Conservation (phyloP, 1,284 basidiomycete genomes). For the Trametes hirsuta region DNA sequence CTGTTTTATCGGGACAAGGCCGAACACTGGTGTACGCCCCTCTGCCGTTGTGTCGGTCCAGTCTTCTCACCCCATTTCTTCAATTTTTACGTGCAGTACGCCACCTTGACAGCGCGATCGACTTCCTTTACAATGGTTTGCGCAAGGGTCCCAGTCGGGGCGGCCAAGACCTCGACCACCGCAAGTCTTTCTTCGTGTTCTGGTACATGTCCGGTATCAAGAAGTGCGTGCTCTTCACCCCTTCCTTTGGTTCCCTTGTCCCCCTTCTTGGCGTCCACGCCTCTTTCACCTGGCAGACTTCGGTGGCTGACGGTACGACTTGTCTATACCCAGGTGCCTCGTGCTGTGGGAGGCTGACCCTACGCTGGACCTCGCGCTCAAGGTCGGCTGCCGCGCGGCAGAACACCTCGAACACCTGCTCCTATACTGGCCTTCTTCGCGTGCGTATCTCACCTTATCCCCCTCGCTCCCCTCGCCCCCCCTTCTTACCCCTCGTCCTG, state of each 20-base stretch:
- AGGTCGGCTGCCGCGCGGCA: conserved; percentile 61
- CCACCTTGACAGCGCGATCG: conserved; percentile 57
- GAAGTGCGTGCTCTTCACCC: conserved; percentile 7
- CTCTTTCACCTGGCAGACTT: neutral
- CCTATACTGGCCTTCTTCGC: conserved; percentile 64
- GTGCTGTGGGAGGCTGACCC: conserved; percentile 64
- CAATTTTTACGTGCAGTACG: conserved; percentile 43
- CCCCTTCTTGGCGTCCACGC: neutral
- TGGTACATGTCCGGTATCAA: conserved; percentile 68
- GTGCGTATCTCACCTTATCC: conserved; percentile 38
- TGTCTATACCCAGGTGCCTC: conserved; percentile 46
- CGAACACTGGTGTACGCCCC: conserved; percentile 68
- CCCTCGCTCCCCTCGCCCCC: neutral
- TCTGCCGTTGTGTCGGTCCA: neutral
- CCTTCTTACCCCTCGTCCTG: neutral
- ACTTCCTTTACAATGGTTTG: conserved; percentile 50
- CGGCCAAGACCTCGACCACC: conserved; percentile 28
- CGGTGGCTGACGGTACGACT: neutral
- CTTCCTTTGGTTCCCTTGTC: neutral
- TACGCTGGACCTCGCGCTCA: conserved; percentile 59
- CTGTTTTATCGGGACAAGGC: conserved; percentile 65
- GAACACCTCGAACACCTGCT: conserved; percentile 64
- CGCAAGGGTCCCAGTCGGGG: neutral
- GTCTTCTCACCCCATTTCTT: neutral
- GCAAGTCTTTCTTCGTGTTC: conserved; percentile 67